Base-by-base conservation (phyloP, 2,329 filamentous ascomycete genomes). In the Penicillium thymicola region DNA sequence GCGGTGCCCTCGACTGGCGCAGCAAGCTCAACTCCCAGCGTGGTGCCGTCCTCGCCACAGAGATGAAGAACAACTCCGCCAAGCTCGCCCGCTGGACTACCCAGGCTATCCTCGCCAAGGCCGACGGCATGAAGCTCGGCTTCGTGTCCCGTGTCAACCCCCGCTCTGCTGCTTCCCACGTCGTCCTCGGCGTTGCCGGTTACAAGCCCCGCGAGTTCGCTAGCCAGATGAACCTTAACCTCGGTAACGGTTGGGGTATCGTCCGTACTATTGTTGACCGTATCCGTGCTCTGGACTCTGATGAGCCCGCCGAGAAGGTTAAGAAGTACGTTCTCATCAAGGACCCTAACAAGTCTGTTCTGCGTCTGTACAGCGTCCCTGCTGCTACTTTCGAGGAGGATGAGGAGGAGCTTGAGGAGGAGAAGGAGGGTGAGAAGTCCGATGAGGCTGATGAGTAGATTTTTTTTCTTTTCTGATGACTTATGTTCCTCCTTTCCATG, bases 41-140 rank as follows among this genome's bases (percentile, higher is more conserved):
- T 70, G 94, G 94, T 86, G 94, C 94, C 55, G 93, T 99, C 42
- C 89, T 99, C 27, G 94, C 94, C 21, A 99, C 94, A 13, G 94
- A 99, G 82, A 99, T 99, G 94, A 99, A 99, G 90, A 99, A 99
- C 86, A 99, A 99, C 85, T 92, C 87, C 72, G 96, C 91, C 89
- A 99, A 99, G 83, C 87, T 99, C 61, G 94, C 94, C 57, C 84
- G 94, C 75, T 99, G 94, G 94, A 96, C 94, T 32, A 91, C 93
- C 42, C 94, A 99, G 82, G 90, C 89, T 72, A 97, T 99, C 71
- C 85, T 99, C 57, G 92, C 93, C 74, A 92, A 92, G 79, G 92
- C 94, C n/a, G 94, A 99, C 74, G 83, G 92, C 65, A 97, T 99
- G 92, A 99, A 97, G 83, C 87, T 99, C 75, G 94, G 93, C 69